Percentiles rank a stretch among this genome's conserved stretches.
Evolutionary conservation across 2,329 filamentous ascomycete species (phyloP).

Genomic region (Dactylonectria estremocensis): DNA sequence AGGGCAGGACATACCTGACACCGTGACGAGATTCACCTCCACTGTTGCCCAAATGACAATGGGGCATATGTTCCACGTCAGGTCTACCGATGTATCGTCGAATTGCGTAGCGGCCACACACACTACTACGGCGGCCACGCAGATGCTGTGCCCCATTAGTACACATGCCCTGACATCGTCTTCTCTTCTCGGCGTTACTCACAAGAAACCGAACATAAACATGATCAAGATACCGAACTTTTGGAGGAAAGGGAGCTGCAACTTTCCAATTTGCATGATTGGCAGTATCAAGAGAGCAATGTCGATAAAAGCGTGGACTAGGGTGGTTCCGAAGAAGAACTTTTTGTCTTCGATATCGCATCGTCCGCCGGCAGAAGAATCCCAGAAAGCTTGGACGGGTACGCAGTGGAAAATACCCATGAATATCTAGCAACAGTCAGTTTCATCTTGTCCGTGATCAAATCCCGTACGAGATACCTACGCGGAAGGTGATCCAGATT

Average conservation of each 20-base stretch:
- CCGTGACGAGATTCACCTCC: constrained; percentile 45
- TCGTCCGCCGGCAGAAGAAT: constrained; percentile 20
- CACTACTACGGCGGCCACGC: constrained; percentile 39
- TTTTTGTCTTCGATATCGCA: constrained; percentile 48
- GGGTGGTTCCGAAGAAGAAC: constrained; percentile 53
- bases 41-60: constrained; percentile 46
- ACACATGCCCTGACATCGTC: neutral
- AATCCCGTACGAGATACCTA: neutral
- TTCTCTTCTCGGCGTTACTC: constrained; percentile 27
- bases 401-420: constrained; percentile 42
- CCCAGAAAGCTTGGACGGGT: constrained; percentile 38
- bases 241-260: constrained; percentile 47
- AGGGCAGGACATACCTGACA: constrained; percentile 33
- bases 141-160: constrained; percentile 32
- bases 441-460: constrained; percentile 23
- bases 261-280: constrained; percentile 48
- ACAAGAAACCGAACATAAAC: constrained; percentile 52
- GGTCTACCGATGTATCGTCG: constrained; percentile 31
- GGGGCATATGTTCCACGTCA: constrained; percentile 42
- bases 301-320: constrained; percentile 51
- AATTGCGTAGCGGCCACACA: constrained; percentile 37
- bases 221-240: constrained; percentile 48
- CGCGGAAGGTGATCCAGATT: constrained; percentile 50
- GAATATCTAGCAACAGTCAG: constrained; percentile 35
- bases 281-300: constrained; percentile 50